Evolutionary conservation across 176 grass and related monocot genomes (phyloP).

Genomic region (Coix lacrymajobi): DNA sequence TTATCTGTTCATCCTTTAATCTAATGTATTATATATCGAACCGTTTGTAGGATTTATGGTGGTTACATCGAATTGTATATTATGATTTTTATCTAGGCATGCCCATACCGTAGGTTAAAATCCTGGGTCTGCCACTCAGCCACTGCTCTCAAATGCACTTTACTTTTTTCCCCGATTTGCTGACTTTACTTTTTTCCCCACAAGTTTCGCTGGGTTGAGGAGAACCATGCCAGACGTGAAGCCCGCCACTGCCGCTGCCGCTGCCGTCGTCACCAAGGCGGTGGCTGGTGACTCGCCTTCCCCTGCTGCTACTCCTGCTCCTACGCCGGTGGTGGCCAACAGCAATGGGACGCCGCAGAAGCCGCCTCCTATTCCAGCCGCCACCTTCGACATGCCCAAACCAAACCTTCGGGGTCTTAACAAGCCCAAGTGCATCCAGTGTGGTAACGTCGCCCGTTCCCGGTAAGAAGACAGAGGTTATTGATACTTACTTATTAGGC

Average conservation of each 20-base stretch:
- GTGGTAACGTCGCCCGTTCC: constrained; percentile 95
- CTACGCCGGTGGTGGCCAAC: constrained; percentile 23
- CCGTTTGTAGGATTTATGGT: background rate
- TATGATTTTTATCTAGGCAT: background rate
- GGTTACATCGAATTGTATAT: too few relatives aligned
- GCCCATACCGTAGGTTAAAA: background rate
- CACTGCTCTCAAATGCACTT: background rate
- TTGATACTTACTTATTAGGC: background rate
- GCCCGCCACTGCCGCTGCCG: background rate
- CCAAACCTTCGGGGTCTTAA: constrained; percentile 81
- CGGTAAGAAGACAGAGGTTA: constrained; percentile 31
- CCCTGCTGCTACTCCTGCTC: background rate
- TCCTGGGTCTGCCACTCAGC: too few relatives aligned
- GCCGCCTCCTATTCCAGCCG: background rate
- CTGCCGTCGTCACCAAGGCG: constrained; percentile 22
- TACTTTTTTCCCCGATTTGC: background rate
- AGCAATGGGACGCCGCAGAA: constrained; percentile 62
- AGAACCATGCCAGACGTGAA: background rate
- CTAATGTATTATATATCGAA: background rate
- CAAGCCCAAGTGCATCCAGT: constrained; percentile 95
- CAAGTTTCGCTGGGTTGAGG: background rate
- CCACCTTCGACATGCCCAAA: constrained; percentile 68
- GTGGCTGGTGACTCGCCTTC: constrained; percentile 15
- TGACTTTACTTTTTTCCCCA: background rate
- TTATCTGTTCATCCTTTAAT: background rate